Base-by-base conservation (phyloP, 305 asterid species). In the Rubia balearica region DNA sequence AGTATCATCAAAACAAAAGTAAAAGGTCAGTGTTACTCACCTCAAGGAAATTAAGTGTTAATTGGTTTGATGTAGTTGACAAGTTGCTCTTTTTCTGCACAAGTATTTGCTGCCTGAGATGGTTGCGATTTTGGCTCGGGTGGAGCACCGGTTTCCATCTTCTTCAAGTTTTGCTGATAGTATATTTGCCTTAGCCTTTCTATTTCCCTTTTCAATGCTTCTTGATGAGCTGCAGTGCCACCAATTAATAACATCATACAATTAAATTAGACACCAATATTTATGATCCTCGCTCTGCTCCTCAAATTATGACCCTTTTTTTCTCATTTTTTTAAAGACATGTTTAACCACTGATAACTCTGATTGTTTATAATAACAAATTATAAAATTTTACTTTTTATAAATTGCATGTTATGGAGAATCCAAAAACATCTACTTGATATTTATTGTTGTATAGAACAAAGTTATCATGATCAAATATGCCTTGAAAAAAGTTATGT, bases 131-230 rank as follows among this genome's bases (percentile, higher is more conserved):
- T 81, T 46, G 81, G 67, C 61, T 76, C 78, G 24, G 78, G 33
- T 59, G 71, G 70, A 2, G 73, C 70, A 16, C 51, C 76, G 69
- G 78, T 84, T 73, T 88, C 93, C 83, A 86, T 77, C 75, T 87
- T 83, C 86, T 89, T 90, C 74, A 88, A 24, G 70, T 84, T 87
- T 73, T 90, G 96, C 67, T 88, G 89, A 77, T 81, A 88, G 75
- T 85, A 92, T 56, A 88, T 64, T 79, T 86, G 89, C 83, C 93
- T 87, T 60, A 92, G 77, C 83, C 96, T 88, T 82, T 90, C 98
- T 59, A 92, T 92, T 81, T 92, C 98, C 81, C 87, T 86, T 85
- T 84, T 90, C 85, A 92, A 73, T 71, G 98, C 96, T 75, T 92
- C 98, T 85, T 92, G 98, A 84, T 90, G 98, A 74, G 96, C 98